A percentile compares a stretch with the other conserved stretches of the same genome.
phyloP scores from a whole-genome alignment of 106 monocot species.

The Narthecium ossifragum region DNA sequence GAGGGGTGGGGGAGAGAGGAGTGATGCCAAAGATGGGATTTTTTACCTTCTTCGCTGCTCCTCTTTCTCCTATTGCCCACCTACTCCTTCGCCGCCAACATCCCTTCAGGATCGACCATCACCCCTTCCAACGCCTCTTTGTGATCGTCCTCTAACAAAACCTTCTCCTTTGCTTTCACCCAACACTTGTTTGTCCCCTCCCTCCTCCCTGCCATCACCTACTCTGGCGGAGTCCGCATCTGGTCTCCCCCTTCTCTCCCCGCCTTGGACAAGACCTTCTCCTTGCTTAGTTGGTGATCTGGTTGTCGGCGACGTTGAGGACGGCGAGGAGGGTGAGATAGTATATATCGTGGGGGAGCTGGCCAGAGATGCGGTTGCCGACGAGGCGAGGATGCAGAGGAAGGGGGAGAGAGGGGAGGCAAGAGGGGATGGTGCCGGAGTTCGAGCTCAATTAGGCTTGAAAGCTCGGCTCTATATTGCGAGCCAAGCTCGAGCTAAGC shows the following conservation, averaged over 20 bases:
- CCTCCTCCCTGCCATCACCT: constrained; percentile 13
- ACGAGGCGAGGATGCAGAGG: too few relatives aligned
- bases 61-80: not conserved
- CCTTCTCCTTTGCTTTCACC: constrained; percentile 19
- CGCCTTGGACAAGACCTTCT: too few relatives aligned
- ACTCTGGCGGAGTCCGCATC: constrained; percentile 13
- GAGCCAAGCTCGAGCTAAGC: too few relatives aligned
- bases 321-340: too few relatives aligned
- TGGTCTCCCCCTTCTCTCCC: constrained; percentile 11
- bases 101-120: not conserved
- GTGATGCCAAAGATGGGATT: not conserved
- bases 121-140: not conserved
- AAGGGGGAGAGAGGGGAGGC: too few relatives aligned
- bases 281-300: too few relatives aligned
- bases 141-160: constrained; percentile 10
- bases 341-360: too few relatives aligned
- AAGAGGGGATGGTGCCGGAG: too few relatives aligned
- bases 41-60: not conserved
- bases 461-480: too few relatives aligned
- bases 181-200: not conserved
- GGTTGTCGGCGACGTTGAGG: too few relatives aligned
- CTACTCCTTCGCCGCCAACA: not conserved
- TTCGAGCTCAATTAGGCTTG: too few relatives aligned
- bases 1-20: not conserved
- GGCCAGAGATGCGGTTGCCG: too few relatives aligned